phyloP scores from a whole-genome alignment of 306 rosid genomes.

The Sicyos baderoa region DNA sequence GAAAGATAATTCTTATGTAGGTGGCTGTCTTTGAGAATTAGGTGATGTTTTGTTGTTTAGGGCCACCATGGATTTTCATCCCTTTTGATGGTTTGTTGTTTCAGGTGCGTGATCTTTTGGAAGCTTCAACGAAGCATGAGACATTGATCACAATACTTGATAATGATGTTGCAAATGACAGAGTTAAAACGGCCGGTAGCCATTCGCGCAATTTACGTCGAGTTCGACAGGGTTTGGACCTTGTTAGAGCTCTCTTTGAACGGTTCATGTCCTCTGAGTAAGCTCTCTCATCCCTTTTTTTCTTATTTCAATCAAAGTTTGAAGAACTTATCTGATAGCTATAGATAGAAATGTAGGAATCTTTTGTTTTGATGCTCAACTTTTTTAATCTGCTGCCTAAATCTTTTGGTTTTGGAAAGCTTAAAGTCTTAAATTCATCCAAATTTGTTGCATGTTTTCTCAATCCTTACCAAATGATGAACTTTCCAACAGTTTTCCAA shows the following conservation, averaged over 20 bases:
- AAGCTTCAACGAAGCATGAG: slow-evolving; percentile 53
- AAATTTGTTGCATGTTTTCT: not conserved
- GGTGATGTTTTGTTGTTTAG: too few species aligned
- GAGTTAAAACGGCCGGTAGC: slow-evolving; percentile 68
- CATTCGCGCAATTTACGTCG: slow-evolving; percentile 78
- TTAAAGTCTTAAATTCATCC: not conserved
- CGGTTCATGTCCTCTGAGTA: slow-evolving; percentile 55
- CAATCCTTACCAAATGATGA: not conserved
- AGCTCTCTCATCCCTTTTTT: not conserved
- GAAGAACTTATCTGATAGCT: not conserved
- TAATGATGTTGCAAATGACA: slow-evolving; percentile 44
- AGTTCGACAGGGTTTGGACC: slow-evolving; percentile 92
- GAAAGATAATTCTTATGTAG: too few species aligned
- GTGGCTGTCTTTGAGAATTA: too few species aligned
- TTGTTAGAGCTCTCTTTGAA: slow-evolving; percentile 74
- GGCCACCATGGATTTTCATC: not conserved
- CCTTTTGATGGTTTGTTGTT: not conserved
- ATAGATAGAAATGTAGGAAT: too few species aligned
- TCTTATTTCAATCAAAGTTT: not conserved
- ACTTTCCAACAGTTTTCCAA: not conserved
- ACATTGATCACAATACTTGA: slow-evolving; percentile 49
- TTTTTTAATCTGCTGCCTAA: not conserved
- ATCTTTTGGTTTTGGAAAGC: too few species aligned
- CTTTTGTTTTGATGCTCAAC: not conserved
- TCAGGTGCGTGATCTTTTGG: slow-evolving; percentile 58